Evolutionary conservation across 805 yeast genomes (phyloP).

Genomic region (Starmerella bombi): DNA sequence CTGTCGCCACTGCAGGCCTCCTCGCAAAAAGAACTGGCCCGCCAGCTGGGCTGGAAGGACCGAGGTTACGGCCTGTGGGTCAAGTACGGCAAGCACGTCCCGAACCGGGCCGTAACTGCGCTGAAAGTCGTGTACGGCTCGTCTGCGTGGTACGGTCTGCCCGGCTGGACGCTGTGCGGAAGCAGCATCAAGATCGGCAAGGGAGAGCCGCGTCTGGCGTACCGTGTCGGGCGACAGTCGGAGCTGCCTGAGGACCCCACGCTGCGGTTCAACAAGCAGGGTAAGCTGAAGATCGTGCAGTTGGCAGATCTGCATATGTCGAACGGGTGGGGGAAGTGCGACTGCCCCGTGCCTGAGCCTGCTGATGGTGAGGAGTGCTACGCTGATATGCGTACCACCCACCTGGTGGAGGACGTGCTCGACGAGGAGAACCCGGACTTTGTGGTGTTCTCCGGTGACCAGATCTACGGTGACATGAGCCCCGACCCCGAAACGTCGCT

Average conservation of each 20-base stretch:
- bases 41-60: slow-evolving; percentile 8
- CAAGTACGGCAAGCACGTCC: slow-evolving; percentile 34
- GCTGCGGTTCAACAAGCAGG: slow-evolving; percentile 23
- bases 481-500: slow-evolving; percentile 75
- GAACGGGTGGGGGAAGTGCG: slow-evolving; percentile 69
- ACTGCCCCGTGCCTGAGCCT: slow-evolving; percentile 35
- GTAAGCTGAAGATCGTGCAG: slow-evolving; percentile 66
- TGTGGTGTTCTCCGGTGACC: slow-evolving; percentile 85
- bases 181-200: slow-evolving; percentile 22
- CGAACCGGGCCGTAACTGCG: slow-evolving; percentile 35
- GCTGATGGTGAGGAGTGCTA: slow-evolving; percentile 37
- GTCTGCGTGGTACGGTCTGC: slow-evolving; percentile 66
- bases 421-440: slow-evolving; percentile 72
- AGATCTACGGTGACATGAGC: slow-evolving; percentile 63
- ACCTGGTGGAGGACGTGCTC: slow-evolving; percentile 48
- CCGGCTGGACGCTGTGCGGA: slow-evolving; percentile 42
- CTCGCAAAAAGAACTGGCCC: slow-evolving; percentile 22
- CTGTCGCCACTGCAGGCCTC: slow-evolving; percentile 23
- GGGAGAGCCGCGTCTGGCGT: slow-evolving; percentile 24
- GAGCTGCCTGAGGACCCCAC: slow-evolving; percentile 8
- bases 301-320: slow-evolving; percentile 85
- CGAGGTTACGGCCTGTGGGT: slow-evolving; percentile 45
- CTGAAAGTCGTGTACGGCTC: slow-evolving; percentile 60
- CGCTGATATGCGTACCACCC: slow-evolving; percentile 64
- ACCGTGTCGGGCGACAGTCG: slow-evolving; percentile 17